A percentile compares a stretch with the other conserved stretches of the same genome.
Conservation (phyloP, 78 protist genomes). For the Protostelium mycophagum region DNA sequence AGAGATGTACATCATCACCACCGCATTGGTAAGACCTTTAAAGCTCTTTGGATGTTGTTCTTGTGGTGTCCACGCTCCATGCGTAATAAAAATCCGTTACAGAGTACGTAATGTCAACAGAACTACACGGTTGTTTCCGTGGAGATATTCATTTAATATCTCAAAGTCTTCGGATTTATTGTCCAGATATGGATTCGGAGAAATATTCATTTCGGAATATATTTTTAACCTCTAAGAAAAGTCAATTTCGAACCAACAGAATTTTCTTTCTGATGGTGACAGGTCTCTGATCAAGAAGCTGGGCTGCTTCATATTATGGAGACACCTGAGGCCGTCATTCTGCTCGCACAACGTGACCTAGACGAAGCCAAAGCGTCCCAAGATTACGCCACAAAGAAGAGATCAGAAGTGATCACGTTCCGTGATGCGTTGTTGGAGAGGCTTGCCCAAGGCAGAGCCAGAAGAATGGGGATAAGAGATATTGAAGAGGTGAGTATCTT, state of each 20-base stretch:
- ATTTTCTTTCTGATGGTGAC: too few species aligned
- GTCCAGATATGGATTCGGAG: too few species aligned
- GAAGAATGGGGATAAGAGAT: background rate
- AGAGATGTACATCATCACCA: background rate
- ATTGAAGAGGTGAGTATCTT: background rate
- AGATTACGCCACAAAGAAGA: background rate
- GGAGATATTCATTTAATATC: too few species aligned
- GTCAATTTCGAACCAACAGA: too few species aligned
- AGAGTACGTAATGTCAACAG: too few species aligned
- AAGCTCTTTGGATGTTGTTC: too few species aligned
- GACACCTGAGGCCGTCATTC: background rate
- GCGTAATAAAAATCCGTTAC: too few species aligned
- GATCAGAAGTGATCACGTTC: background rate
- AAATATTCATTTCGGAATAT: too few species aligned
- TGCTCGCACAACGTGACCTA: background rate
- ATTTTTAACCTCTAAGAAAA: too few species aligned
- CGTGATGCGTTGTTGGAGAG: background rate
- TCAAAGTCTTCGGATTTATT: too few species aligned
- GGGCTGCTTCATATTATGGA: background rate
- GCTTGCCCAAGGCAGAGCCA: background rate
- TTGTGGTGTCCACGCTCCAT: too few species aligned
- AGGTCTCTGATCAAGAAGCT: background rate
- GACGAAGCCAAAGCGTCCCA: background rate
- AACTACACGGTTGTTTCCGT: too few species aligned
- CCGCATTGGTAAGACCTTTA: background rate